These are phyloP conservation scores for Microstegium vimineum DNA, from an alignment of 176 grass and related monocot species.

Conservation along the genomic window DNA sequence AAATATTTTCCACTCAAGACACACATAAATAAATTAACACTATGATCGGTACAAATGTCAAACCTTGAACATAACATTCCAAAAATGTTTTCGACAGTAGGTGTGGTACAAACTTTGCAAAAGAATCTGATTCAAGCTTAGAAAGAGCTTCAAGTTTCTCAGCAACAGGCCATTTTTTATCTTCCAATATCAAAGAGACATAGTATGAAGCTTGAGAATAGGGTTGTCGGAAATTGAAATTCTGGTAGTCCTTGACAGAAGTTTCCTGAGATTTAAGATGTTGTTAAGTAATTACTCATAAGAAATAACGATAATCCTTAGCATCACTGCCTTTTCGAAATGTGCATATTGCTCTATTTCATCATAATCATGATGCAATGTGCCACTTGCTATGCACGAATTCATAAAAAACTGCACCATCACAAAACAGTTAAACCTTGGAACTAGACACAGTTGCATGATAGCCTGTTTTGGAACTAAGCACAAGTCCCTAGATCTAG, in stretches of 20 bases:
- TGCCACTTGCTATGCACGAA: background rate
- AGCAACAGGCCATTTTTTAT: constrained; percentile 58
- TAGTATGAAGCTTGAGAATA: constrained; percentile 65
- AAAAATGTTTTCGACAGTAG: constrained; percentile 70
- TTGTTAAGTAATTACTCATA: constrained; percentile 2
- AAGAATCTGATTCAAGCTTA: constrained; percentile 53
- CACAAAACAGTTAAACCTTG: background rate
- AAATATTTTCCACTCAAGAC: background rate
- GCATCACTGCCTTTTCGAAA: background rate
- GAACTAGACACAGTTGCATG: background rate
- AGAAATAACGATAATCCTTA: background rate
- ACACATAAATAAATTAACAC: constrained; percentile 3
- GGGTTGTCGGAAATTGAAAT: constrained; percentile 75
- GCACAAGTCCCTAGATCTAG: too few species aligned
- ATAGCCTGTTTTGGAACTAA: constrained; percentile 1
- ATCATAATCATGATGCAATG: background rate
- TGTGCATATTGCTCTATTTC: background rate
- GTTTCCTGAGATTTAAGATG: constrained; percentile 66
- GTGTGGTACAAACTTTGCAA: constrained; percentile 52
- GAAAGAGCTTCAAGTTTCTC: constrained; percentile 74
- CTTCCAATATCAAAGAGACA: constrained; percentile 64
- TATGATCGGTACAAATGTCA: background rate
- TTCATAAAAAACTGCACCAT: background rate
- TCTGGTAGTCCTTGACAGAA: constrained; percentile 63
- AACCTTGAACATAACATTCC: constrained; percentile 87